phyloP scores from a whole-genome alignment of 345 rosid species.

The Psidium friedrichsthalianum region DNA sequence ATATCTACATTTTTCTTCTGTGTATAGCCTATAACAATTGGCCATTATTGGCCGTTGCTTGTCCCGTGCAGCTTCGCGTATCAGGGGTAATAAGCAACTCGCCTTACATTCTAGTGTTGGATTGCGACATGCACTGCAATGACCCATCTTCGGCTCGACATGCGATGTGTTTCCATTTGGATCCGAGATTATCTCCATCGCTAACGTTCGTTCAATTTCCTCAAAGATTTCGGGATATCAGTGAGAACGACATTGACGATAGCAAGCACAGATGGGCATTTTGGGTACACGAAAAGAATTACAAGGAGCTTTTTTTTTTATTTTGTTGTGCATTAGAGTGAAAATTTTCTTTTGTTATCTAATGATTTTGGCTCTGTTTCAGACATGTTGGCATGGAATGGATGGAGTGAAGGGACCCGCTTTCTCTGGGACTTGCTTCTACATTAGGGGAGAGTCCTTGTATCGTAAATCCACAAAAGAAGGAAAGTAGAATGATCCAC shows the following conservation, averaged over 20 bases:
- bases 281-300: slow-evolving; percentile 9
- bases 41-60: too few relatives aligned
- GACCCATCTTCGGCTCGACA: slow-evolving; percentile 33
- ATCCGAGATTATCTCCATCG: slow-evolving; percentile 14
- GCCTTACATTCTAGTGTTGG: slow-evolving; percentile 25
- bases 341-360: not conserved
- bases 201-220: slow-evolving; percentile 35
- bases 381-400: slow-evolving; percentile 8
- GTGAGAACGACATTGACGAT: slow-evolving; percentile 31
- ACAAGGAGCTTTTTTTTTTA: not conserved
- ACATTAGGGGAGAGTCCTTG: slow-evolving; percentile 24
- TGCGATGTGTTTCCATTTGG: slow-evolving; percentile 33
- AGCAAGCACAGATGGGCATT: slow-evolving; percentile 8
- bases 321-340: not conserved
- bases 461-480: not conserved
- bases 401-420: slow-evolving; percentile 30
- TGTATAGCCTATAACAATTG: not conserved
- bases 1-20: not conserved
- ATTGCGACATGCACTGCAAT: slow-evolving; percentile 43
- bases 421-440: slow-evolving; percentile 29
- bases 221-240: slow-evolving; percentile 19
- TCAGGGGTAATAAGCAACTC: slow-evolving; percentile 35
- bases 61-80: slow-evolving; percentile 26
- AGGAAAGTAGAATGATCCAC: not conserved
- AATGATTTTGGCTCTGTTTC: not conserved